A percentile compares a stretch with the other conserved stretches of the same genome.
phyloP scores from a whole-genome alignment of 345 rosid genomes.

The Trapa incisa region DNA sequence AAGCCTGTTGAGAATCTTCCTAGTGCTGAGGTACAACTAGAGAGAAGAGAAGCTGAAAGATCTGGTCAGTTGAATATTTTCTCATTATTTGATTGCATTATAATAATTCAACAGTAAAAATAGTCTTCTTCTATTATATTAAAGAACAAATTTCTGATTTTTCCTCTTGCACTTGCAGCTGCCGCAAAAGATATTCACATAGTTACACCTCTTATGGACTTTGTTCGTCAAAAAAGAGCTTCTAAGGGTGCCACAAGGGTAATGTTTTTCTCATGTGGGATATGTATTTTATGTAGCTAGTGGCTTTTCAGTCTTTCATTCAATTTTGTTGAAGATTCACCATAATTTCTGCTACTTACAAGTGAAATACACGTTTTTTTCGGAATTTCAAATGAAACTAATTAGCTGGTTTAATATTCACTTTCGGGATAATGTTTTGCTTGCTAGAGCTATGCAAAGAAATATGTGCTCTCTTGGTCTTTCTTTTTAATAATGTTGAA shows the following conservation, averaged over 20 bases:
- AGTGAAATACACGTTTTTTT: background rate
- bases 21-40: conserved; percentile 65
- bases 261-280: conserved; percentile 1
- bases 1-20: conserved; percentile 74
- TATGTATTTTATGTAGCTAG: too few relatives aligned
- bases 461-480: background rate
- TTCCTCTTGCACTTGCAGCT: conserved; percentile 19
- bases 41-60: conserved; percentile 58
- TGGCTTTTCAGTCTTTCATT: background rate
- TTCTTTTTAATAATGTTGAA: background rate
- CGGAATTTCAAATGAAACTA: background rate
- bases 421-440: background rate
- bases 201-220: conserved; percentile 58
- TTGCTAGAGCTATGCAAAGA: background rate
- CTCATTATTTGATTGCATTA: background rate
- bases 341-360: background rate
- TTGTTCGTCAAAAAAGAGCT: conserved; percentile 56
- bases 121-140: background rate
- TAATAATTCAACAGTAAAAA: background rate
- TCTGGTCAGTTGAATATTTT: conserved; percentile 35
- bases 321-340: background rate
- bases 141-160: background rate
- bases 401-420: background rate
- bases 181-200: conserved; percentile 28
- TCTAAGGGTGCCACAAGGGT: conserved; percentile 41